phyloP scores from a whole-genome alignment of 306 rosid genomes.

The Delonix regia region DNA sequence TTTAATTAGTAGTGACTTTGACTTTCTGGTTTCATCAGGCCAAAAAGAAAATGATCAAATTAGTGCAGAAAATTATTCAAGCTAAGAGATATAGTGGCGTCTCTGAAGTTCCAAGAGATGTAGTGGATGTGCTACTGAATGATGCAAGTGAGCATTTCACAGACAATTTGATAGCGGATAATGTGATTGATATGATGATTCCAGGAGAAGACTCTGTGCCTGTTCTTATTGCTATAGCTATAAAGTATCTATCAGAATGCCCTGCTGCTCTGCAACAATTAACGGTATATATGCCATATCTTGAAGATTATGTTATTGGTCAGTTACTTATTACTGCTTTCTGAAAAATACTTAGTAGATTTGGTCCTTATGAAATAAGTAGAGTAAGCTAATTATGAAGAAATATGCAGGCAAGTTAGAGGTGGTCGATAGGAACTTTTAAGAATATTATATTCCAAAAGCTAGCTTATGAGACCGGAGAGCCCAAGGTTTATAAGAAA shows the following conservation, averaged over 20 bases:
- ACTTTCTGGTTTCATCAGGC: conserved; percentile 61
- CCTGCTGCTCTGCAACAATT: conserved; percentile 81
- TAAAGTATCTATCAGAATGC: conserved; percentile 82
- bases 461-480: neutral
- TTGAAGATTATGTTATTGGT: conserved; percentile 43
- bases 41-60: conserved; percentile 83
- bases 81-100: conserved; percentile 54
- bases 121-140: conserved; percentile 80
- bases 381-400: neutral
- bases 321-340: neutral
- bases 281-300: conserved; percentile 50
- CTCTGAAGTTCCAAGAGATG: conserved; percentile 66
- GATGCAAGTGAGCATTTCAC: conserved; percentile 73
- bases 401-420: neutral
- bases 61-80: conserved; percentile 61
- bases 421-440: neutral
- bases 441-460: neutral
- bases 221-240: conserved; percentile 84
- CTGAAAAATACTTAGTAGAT: neutral
- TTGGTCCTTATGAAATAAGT: neutral
- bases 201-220: conserved; percentile 99
- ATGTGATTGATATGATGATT: conserved; percentile 97
- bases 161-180: conserved; percentile 83
- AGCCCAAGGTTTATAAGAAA: neutral
- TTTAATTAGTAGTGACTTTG: neutral